Evolutionary conservation across 2,329 filamentous ascomycete species (phyloP), one percentile per base, ranked within the genome.

Genomic region (Penicillium crustosum): DNA sequence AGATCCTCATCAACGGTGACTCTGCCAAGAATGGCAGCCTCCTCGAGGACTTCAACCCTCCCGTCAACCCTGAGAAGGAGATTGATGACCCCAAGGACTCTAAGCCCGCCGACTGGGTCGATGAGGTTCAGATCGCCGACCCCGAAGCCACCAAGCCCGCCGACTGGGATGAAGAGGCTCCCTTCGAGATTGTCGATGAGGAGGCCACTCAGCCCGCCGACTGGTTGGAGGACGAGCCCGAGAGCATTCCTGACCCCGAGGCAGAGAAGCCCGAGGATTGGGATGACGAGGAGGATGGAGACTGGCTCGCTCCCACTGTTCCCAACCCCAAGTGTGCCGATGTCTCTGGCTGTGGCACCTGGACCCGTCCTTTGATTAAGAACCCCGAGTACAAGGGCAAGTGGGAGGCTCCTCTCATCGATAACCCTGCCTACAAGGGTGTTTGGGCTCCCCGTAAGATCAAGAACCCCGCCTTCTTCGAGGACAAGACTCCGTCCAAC

Each of bases 321-420:
- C 85, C 91, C 75, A 97, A 99, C 87, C 90, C 93, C 78, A 96
- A 96, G 86, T 97, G 94, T 75, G 86, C 88, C 65, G 93, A 97
- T 58, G 90, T 82, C 66, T 93, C 93, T 81, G 94, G 94, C 73
- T 97, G 94, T 78, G 94, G 94, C 71, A 86, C 89, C 71, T 99
- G 94, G 94, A 84, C 88, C 70, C 86, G 90, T 81, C 94, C 94
- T 66, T 86, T 90, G 86, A 96, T 88, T 82, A 90, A 89, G 82
- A 97, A 97, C 87, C 91, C 91, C 64, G 89, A 84, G 64, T 97
- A 96, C 88, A 97, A 97, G 90, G 94, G 94, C 87, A 96, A 96
- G 84, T 99, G 94, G 94, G 86, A 86, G 67, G 90, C 94, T 47
- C 91, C 92, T 61, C 85, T 87, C 77, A 91, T 99, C 70, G 93